Evolutionary conservation across 2,329 filamentous ascomycete species (phyloP).

Genomic region (Helotiales sp.): DNA sequence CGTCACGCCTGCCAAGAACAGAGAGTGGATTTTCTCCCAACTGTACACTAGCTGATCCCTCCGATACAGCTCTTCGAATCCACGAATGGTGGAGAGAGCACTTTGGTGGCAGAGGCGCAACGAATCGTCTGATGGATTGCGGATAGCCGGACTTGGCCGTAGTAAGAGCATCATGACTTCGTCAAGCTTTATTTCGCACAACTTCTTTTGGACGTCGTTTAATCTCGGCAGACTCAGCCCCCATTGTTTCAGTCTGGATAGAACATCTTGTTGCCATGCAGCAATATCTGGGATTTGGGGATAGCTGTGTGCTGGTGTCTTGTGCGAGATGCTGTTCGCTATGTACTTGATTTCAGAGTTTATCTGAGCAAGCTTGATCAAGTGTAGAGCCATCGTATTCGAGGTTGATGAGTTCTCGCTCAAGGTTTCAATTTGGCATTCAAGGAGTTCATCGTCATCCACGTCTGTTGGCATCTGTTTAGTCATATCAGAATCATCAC

Average conservation of each 20-base stretch:
- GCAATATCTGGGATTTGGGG: constrained; percentile 46
- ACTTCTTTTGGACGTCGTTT: constrained; percentile 18
- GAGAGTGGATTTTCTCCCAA: constrained; percentile 49
- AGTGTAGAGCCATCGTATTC: constrained; percentile 38
- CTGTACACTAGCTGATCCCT: constrained; percentile 46
- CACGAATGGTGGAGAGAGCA: constrained; percentile 41
- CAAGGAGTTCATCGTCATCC: constrained; percentile 15
- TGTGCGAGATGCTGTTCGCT: constrained; percentile 51
- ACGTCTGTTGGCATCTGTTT: constrained; percentile 25
- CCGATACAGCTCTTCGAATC: constrained; percentile 45
- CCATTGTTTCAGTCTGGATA: constrained; percentile 43
- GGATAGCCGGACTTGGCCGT: constrained; percentile 52
- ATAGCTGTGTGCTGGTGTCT: constrained; percentile 48
- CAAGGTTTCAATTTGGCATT: neutral
- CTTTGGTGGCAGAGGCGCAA: constrained; percentile 45
- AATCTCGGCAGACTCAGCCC: constrained; percentile 36
- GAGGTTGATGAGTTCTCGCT: neutral
- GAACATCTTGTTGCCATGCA: constrained; percentile 47
- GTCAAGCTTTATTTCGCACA: constrained; percentile 49
- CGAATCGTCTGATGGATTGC: constrained; percentile 43
- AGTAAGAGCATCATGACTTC: constrained; percentile 49
- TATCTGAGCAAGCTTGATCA: constrained; percentile 48
- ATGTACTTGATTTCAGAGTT: constrained; percentile 61
- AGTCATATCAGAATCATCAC: neutral
- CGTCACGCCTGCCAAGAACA: constrained; percentile 49